Percentiles rank a stretch among this genome's conserved stretches.
These are phyloP conservation scores for Pyrenopolyporus hunteri DNA, from an alignment of 495 filamentous ascomycete species.

Conservation along the genomic window DNA sequence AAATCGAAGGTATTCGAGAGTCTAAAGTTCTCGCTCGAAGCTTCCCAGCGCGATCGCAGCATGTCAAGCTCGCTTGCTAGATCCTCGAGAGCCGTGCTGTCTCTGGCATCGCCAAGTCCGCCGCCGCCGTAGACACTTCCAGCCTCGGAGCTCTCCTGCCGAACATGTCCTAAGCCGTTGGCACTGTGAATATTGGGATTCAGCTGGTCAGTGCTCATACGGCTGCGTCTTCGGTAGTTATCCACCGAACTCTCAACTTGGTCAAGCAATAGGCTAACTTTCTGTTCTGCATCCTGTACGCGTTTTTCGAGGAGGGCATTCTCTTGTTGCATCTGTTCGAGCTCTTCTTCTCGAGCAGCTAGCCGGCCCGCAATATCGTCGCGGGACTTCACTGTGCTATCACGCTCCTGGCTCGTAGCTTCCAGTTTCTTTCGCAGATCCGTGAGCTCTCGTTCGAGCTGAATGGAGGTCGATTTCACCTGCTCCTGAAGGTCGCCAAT, in stretches of 20 bases:
- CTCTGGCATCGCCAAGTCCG: slow-evolving; percentile 59
- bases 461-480: slow-evolving; percentile 65
- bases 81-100: slow-evolving; percentile 86
- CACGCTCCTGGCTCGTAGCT: slow-evolving; percentile 68
- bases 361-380: slow-evolving; percentile 67
- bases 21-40: slow-evolving; percentile 91
- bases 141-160: slow-evolving; percentile 66
- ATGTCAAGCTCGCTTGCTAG: slow-evolving; percentile 90
- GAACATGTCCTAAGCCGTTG: slow-evolving; percentile 52
- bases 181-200: slow-evolving; percentile 38
- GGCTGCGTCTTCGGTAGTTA: slow-evolving; percentile 80
- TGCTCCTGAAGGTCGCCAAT: slow-evolving; percentile 70
- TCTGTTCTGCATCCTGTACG: slow-evolving; percentile 87
- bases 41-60: slow-evolving; percentile 90
- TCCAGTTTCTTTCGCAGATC: slow-evolving; percentile 71
- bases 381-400: slow-evolving; percentile 61
- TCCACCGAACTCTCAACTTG: slow-evolving; percentile 93
- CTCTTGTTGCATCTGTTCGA: slow-evolving; percentile 82
- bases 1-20: slow-evolving; percentile 87
- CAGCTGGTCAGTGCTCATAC: slow-evolving; percentile 42
- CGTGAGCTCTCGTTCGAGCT: slow-evolving; percentile 74
- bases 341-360: slow-evolving; percentile 63
- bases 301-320: slow-evolving; percentile 79
- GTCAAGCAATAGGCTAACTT: slow-evolving; percentile 89
- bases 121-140: slow-evolving; percentile 53